These are phyloP conservation scores for Phytophthora fragariaefolia DNA, from an alignment of 352 stramenopile genomes.

Conservation along the genomic window DNA sequence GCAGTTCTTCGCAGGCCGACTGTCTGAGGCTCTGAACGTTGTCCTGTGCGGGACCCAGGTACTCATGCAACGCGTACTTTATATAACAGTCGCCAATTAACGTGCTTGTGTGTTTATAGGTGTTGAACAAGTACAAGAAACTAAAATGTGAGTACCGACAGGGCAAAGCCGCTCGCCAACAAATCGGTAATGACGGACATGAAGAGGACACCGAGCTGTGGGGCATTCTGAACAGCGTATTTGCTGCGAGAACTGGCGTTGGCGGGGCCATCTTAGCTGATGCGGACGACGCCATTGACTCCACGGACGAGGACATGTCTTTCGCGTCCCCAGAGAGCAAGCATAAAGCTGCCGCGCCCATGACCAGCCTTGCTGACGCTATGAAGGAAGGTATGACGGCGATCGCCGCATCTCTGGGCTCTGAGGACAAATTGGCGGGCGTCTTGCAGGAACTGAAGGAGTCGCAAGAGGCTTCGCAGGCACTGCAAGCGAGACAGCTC, in stretches of 20 bases:
- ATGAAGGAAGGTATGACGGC: conserved; percentile 11
- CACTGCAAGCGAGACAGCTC: not conserved
- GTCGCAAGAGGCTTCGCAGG: not conserved
- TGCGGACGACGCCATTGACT: not conserved
- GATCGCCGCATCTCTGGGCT: not conserved
- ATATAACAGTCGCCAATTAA: too few relatives aligned
- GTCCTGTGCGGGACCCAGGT: too few relatives aligned
- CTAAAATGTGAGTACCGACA: conserved; percentile 16
- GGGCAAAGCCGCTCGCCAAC: not conserved
- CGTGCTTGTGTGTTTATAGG: too few relatives aligned
- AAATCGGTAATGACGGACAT: conserved; percentile 9
- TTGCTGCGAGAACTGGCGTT: conserved; percentile 8
- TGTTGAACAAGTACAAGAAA: too few relatives aligned
- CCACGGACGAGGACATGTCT: conserved; percentile 4
- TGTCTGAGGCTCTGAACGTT: too few relatives aligned
- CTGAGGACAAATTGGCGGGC: conserved; percentile 2
- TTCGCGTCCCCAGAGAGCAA: conserved; percentile 1
- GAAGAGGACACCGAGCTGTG: conserved; percentile 14
- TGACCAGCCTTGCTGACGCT: conserved; percentile 1
- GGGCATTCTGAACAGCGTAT: conserved; percentile 13
- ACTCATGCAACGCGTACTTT: too few relatives aligned
- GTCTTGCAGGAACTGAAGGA: not conserved
- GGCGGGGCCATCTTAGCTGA: conserved; percentile 1
- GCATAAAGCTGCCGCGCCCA: not conserved
- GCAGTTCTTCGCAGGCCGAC: too few relatives aligned